phyloP scores from a whole-genome alignment of 306 rosid species.

The Dicorynia guianensis region DNA sequence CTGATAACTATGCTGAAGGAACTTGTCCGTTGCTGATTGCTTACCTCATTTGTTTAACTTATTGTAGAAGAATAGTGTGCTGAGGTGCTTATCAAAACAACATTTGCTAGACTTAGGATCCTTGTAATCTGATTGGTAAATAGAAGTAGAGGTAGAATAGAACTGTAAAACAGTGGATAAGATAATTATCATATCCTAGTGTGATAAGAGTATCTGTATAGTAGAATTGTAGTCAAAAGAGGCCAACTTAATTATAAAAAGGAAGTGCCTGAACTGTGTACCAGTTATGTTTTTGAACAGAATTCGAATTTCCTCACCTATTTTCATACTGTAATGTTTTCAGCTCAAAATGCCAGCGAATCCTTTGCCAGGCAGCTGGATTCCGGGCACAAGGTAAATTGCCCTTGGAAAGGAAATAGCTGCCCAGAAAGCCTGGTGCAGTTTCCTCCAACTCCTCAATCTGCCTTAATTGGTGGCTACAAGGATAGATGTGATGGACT shows the following conservation, averaged over 20 bases:
- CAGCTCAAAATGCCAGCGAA: conserved; percentile 81
- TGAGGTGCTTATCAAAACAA: too few relatives aligned
- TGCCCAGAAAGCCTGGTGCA: conserved; percentile 99
- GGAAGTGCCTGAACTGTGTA: too few relatives aligned
- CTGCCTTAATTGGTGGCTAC: conserved; percentile 90
- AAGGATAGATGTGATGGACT: conserved; percentile 99
- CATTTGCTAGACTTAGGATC: too few relatives aligned
- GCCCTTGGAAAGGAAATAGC: conserved; percentile 97
- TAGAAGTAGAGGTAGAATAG: too few relatives aligned
- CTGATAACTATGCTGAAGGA: conserved; percentile 25
- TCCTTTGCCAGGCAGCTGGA: conserved; percentile 91
- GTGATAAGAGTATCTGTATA: too few relatives aligned
- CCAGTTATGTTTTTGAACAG: too few relatives aligned
- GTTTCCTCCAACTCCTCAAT: conserved; percentile 91
- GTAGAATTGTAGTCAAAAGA: too few relatives aligned
- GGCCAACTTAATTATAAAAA: too few relatives aligned
- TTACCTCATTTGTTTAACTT: conserved; percentile 22
- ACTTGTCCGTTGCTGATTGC: conserved; percentile 37
- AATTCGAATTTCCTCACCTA: conserved; percentile 36
- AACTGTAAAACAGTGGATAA: too few relatives aligned
- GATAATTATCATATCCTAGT: too few relatives aligned
- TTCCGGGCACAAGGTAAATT: conserved; percentile 75
- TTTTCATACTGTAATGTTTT: conserved; percentile 47
- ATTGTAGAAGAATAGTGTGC: too few relatives aligned
- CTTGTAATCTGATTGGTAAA: too few relatives aligned